Conservation (phyloP, 768 basidiomycete species). For the Lactarius akahatsu region DNA sequence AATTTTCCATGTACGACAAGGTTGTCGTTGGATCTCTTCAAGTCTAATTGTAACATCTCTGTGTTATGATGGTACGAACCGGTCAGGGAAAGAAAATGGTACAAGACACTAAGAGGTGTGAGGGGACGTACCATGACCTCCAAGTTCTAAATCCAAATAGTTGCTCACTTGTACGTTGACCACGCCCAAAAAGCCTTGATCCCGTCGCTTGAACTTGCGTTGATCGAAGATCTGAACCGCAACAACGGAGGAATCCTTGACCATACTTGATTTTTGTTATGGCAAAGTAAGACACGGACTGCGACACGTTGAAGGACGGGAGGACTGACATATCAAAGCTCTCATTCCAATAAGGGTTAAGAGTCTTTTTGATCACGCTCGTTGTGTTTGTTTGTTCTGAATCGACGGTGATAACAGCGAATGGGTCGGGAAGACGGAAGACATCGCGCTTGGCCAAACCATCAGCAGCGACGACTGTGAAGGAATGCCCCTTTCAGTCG, state of each 20-base stretch:
- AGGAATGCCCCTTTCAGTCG: constrained; percentile 4
- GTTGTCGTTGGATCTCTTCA: constrained; percentile 99
- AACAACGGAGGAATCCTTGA: constrained; percentile 97
- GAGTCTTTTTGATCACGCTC: constrained; percentile 92
- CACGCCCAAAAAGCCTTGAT: constrained; percentile 97
- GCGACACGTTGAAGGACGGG: background rate
- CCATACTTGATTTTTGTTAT: constrained; percentile 54
- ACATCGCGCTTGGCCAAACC: constrained; percentile 92
- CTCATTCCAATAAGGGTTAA: constrained; percentile 97
- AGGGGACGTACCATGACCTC: constrained; percentile 75
- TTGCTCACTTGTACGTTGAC: constrained; percentile 93
- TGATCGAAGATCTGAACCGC: constrained; percentile 99
- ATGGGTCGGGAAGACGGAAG: constrained; percentile 94
- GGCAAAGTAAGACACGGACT: constrained; percentile 16
- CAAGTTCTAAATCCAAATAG: constrained; percentile 87
- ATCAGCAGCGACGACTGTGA: constrained; percentile 94
- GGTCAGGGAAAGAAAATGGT: background rate
- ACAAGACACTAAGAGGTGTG: background rate
- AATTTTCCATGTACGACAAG: constrained; percentile 97
- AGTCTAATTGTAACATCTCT: constrained; percentile 94
- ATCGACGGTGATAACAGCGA: constrained; percentile 97
- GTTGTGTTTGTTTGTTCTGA: constrained; percentile 97
- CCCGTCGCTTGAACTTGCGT: constrained; percentile 96
- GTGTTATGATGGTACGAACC: constrained; percentile 8
- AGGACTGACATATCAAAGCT: constrained; percentile 88